Base-by-base conservation (phyloP, 2,329 filamentous ascomycete species). In the Neodidymelliopsis sp. region DNA sequence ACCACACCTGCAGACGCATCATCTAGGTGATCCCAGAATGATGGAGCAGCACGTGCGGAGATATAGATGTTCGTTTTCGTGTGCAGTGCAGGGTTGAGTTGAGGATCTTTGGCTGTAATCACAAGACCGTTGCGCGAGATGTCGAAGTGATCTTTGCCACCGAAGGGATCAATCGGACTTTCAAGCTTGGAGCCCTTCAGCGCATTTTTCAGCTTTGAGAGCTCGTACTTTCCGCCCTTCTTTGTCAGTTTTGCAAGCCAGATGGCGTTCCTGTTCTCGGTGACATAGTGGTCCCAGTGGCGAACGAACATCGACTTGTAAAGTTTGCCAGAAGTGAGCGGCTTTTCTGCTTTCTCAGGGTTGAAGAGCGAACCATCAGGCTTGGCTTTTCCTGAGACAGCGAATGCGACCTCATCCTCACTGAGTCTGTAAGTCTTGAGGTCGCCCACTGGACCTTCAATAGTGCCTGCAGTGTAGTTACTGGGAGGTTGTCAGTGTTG, bases 31-130 rank as follows among this genome's bases (percentile, higher is more conserved):
- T 57, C 49, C 67, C 66, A 69, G 65, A 88, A 91, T 4, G 79
- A 82, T 38, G 79, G 76, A 23, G 91, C 75, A 0, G 85, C 81
- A n/a, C 25, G 23, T 1, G 87, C 79, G 19, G 54, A 53, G 35
- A 87, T 84, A 72, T 94, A 96, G 23, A 95, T 81, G 64, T 94
- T 89, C 0, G 87, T 87, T 63, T 92, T 93, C 5, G 91, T 96
- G 70, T 89, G 84, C 47, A 88, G 81, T 0, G 89, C 89, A 3
- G 83, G 84, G 61, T 88, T 84, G 19, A 91, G 72, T 9, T 83
- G 76, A 0, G 88, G 88, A 61, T 91, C 89, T 59, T 90, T 90
- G 7, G 89, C 82, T 8, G 91, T 83, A 63, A 92, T 92, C 6
- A 86, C 83, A 41, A 93, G 79, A 0, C 87, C 88, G 33, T 77